These are phyloP conservation scores for Botrytis fabae DNA, from an alignment of 2,329 filamentous ascomycete genomes.

Conservation along the genomic window DNA sequence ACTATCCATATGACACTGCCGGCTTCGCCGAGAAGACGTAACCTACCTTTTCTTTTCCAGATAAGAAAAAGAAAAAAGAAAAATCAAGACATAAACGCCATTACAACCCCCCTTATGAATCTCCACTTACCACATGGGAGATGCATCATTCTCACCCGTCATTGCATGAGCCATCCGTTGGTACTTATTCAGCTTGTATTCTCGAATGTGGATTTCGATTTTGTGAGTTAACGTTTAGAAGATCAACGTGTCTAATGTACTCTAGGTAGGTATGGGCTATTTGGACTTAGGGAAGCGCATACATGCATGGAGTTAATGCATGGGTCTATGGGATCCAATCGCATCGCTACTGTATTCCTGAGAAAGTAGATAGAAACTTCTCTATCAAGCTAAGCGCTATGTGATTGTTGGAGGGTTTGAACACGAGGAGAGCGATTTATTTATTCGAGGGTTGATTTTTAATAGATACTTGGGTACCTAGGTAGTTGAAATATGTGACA, in stretches of 20 bases:
- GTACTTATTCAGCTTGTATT: not conserved
- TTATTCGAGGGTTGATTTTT: no score
- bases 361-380: not conserved
- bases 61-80: not conserved
- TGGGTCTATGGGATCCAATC: not conserved
- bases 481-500: not conserved
- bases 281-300: not conserved
- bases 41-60: no score
- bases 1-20: not conserved
- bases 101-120: not conserved
- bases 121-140: not conserved
- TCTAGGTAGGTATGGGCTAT: not conserved
- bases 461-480: not conserved
- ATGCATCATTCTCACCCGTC: not conserved
- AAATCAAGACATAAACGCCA: not conserved
- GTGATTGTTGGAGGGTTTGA: not conserved
- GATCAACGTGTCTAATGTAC: not conserved
- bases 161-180: not conserved
- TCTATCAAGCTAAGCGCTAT: not conserved
- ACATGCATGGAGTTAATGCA: not conserved
- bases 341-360: not conserved
- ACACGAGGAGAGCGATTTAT: not conserved
- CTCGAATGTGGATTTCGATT: not conserved
- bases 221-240: not conserved
- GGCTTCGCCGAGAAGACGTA: no score